Evolutionary conservation across 257 asterid species (phyloP).

Genomic region (Fraxinus anomala): DNA sequence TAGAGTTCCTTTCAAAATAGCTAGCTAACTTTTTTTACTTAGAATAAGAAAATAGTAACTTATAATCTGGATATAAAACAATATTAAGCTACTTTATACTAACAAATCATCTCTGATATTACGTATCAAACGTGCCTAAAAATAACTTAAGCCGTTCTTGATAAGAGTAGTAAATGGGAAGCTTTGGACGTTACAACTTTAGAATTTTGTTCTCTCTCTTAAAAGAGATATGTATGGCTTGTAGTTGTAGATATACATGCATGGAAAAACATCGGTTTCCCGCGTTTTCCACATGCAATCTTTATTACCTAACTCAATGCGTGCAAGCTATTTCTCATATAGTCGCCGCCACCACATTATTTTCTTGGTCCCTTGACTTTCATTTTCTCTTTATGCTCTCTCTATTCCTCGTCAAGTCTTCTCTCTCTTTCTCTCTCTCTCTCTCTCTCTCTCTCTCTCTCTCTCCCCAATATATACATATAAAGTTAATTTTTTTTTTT

Average conservation of each 20-base stretch:
- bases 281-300: constrained; percentile 35
- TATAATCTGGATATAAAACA: too few species aligned
- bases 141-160: too few species aligned
- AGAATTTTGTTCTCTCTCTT: too few species aligned
- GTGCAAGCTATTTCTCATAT: constrained; percentile 49
- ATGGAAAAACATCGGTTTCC: constrained; percentile 36
- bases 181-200: too few species aligned
- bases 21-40: too few species aligned
- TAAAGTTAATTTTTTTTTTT: constrained; percentile 2
- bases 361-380: constrained; percentile 44
- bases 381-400: constrained; percentile 48
- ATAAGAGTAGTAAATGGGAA: too few species aligned
- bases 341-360: constrained; percentile 37
- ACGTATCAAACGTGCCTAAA: background rate
- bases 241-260: background rate
- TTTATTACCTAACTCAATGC: constrained; percentile 28
- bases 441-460: background rate
- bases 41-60: too few species aligned
- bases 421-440: background rate
- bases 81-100: too few species aligned
- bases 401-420: constrained; percentile 34
- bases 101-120: too few species aligned
- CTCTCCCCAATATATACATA: background rate
- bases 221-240: too few species aligned
- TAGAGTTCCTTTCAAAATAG: too few species aligned